These are phyloP conservation scores for Fraxinus velutina DNA, from an alignment of 305 asterid genomes.

Conservation along the genomic window DNA sequence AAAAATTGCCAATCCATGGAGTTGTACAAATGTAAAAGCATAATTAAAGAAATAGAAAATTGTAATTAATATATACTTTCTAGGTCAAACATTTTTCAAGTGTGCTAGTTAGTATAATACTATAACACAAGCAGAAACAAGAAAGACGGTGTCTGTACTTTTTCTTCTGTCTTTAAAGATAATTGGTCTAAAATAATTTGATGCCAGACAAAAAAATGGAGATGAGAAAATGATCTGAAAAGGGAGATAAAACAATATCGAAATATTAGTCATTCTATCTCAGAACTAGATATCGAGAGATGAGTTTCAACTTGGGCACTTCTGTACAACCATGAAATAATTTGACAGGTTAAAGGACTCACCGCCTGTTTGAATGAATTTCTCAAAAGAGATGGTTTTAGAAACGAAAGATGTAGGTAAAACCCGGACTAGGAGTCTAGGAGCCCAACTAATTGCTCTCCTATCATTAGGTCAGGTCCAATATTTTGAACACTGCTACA, in stretches of 20 bases:
- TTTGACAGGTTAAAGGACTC: constrained; percentile 2
- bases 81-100: background rate
- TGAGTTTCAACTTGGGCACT: background rate
- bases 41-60: background rate
- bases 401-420: background rate
- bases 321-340: constrained; percentile 13
- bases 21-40: background rate
- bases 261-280: background rate
- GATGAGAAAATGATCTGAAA: background rate
- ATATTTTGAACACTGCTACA: constrained; percentile 3
- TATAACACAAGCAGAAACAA: background rate
- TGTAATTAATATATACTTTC: background rate
- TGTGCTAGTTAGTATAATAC: background rate
- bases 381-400: background rate
- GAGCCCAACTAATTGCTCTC: constrained; percentile 13
- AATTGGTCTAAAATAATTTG: background rate
- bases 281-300: background rate
- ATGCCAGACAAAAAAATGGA: background rate
- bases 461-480: constrained; percentile 15
- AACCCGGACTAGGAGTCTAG: background rate
- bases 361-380: background rate
- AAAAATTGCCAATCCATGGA: background rate
- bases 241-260: background rate
- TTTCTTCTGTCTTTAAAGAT: background rate
- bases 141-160: background rate